Evolutionary conservation across 148 eudicot species (phyloP).

Genomic region (Cornus kousa): DNA sequence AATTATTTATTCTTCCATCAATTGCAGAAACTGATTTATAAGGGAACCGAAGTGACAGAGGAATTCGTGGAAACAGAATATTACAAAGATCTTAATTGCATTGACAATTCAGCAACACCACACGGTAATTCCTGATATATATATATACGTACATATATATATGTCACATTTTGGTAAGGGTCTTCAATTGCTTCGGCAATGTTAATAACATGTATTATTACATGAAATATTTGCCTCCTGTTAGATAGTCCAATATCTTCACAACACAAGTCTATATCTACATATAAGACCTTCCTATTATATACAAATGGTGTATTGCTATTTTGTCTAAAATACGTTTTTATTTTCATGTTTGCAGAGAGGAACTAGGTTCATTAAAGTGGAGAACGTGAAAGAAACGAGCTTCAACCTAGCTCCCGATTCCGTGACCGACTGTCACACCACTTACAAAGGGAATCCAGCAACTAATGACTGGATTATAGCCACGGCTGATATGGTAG

Average conservation of each 20-base stretch:
- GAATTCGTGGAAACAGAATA: conserved; percentile 97
- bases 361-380: conserved; percentile 87
- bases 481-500: conserved; percentile 40
- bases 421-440: conserved; percentile 32
- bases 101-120: conserved; percentile 92
- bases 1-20: neutral
- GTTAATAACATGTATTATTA: too few relatives aligned
- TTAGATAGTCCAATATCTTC: too few relatives aligned
- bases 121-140: conserved; percentile 44
- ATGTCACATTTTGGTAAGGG: neutral
- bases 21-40: conserved; percentile 59
- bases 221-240: too few relatives aligned
- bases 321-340: too few relatives aligned
- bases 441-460: conserved; percentile 66
- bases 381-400: conserved; percentile 35
- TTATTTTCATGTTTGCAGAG: conserved; percentile 35
- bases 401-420: conserved; percentile 44
- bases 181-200: too few relatives aligned
- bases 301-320: neutral
- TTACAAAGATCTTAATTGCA: conserved; percentile 74
- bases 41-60: conserved; percentile 46
- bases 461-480: conserved; percentile 98
- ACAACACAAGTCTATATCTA: too few relatives aligned
- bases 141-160: too few relatives aligned
- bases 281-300: neutral